Percentiles rank a stretch among this genome's conserved stretches.
phyloP scores from a whole-genome alignment of 257 asterid species.

The Leptodermis oblonga region DNA sequence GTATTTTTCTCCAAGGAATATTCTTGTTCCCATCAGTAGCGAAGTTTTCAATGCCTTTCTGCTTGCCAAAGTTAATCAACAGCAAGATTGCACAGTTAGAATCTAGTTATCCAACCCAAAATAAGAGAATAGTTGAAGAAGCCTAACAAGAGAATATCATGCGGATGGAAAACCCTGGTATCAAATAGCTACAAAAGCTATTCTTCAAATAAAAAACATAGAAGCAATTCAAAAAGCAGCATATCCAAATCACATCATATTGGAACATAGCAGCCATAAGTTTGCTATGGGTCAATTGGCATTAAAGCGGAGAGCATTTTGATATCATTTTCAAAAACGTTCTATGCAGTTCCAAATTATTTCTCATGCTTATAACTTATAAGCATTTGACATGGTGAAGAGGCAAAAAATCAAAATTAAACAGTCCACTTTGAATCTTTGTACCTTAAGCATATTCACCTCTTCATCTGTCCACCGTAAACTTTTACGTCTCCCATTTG shows the following conservation, averaged over 20 bases:
- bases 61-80: conserved; percentile 16
- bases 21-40: conserved; percentile 23
- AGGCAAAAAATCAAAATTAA: conserved; percentile 13
- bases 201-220: background rate
- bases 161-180: background rate
- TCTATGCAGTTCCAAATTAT: background rate
- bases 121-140: background rate
- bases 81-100: background rate
- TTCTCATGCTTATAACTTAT: background rate
- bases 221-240: background rate
- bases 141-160: background rate
- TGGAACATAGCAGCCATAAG: background rate
- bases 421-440: conserved; percentile 13
- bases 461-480: conserved; percentile 54
- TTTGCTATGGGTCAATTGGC: background rate
- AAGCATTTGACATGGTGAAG: background rate
- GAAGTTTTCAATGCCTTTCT: conserved; percentile 48
- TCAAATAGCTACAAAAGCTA: background rate
- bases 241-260: background rate
- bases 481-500: conserved; percentile 40
- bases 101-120: background rate
- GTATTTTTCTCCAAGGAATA: conserved; percentile 59
- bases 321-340: background rate
- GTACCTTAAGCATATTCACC: conserved; percentile 63
- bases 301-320: background rate